phyloP scores from a whole-genome alignment of 345 rosid species.

The Rhodomyrtus tomentosa region DNA sequence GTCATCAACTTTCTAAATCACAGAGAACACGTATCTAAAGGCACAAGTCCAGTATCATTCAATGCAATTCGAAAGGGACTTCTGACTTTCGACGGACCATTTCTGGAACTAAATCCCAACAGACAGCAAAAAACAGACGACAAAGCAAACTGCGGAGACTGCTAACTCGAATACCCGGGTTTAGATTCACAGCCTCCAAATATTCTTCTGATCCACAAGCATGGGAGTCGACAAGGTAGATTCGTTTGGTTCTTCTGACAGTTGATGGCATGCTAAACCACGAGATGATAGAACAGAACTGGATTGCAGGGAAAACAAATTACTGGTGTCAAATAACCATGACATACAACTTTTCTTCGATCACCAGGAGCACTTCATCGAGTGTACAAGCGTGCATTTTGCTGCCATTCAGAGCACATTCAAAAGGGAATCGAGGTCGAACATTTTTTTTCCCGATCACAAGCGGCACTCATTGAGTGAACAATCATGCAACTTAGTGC shows the following conservation, averaged over 20 bases:
- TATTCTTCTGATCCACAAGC: background rate
- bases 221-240: background rate
- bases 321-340: background rate
- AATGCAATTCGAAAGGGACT: background rate
- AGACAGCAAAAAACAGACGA: background rate
- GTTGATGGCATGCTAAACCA: background rate
- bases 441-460: background rate
- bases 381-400: background rate
- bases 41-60: background rate
- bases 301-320: background rate
- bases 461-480: background rate
- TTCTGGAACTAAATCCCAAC: background rate
- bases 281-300: background rate
- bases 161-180: background rate
- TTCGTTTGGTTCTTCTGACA: background rate
- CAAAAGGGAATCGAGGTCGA: background rate
- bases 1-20: background rate
- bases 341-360: background rate
- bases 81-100: background rate
- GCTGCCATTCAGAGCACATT: background rate
- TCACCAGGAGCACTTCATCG: background rate
- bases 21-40: background rate
- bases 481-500: background rate
- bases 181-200: background rate
- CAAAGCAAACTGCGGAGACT: background rate